A percentile compares a stretch with the other conserved stretches of the same genome.
phyloP scores from a whole-genome alignment of 345 rosid species.

The Durio zibethinus region DNA sequence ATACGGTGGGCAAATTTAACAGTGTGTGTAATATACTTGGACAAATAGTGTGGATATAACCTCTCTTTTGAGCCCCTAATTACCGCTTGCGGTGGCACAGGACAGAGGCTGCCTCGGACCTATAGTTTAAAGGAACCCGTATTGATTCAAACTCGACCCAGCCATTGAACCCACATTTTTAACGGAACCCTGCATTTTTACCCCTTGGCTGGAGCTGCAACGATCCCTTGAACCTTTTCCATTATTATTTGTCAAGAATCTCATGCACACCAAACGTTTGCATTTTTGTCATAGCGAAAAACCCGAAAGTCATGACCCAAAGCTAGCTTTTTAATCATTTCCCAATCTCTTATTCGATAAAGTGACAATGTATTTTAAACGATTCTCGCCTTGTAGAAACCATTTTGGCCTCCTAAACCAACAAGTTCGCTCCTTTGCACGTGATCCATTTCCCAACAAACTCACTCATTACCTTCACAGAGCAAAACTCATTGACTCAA shows the following conservation, averaged over 20 bases:
- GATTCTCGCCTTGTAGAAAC: constrained; percentile 24
- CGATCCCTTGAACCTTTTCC: background rate
- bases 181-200: background rate
- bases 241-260: background rate
- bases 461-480: constrained; percentile 68
- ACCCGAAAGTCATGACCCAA: background rate
- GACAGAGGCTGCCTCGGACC: background rate
- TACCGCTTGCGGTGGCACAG: background rate
- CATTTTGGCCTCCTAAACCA: constrained; percentile 21
- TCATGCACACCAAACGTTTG: constrained; percentile 13
- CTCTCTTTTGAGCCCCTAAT: too few species aligned
- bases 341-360: background rate
- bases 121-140: background rate
- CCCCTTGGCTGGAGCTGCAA: background rate
- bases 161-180: background rate
- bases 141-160: background rate
- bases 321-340: background rate
- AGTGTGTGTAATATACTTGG: too few species aligned
- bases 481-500: constrained; percentile 67
- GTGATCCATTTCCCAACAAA: constrained; percentile 74
- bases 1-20: too few species aligned
- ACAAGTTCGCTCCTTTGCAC: constrained; percentile 50
- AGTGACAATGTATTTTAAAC: constrained; percentile 35
- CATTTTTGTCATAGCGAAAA: background rate
- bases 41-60: too few species aligned